Evolutionary conservation across 139 green algal species (phyloP).

Genomic region (Picochlorum costavermella): DNA sequence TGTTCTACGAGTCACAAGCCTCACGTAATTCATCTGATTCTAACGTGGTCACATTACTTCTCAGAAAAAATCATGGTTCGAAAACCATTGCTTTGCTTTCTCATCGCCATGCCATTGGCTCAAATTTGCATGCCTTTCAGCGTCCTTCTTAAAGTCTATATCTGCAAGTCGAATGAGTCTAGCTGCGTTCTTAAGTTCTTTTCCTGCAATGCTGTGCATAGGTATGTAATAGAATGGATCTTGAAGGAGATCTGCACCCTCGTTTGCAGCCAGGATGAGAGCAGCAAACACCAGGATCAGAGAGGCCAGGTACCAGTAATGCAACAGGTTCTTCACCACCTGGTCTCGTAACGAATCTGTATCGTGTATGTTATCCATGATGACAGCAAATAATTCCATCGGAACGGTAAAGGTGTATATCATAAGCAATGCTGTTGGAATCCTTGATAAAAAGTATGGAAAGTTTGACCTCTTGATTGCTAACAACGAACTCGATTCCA

Average conservation of each 20-base stretch:
- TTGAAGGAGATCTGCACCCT: not conserved
- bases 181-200: not conserved
- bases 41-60: too few relatives aligned
- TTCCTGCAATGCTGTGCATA: not conserved
- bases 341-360: not conserved
- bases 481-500: not conserved
- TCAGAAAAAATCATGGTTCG: too few relatives aligned
- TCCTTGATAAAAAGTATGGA: not conserved
- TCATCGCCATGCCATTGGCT: too few relatives aligned
- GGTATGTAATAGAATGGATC: not conserved
- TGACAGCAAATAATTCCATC: not conserved
- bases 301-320: not conserved
- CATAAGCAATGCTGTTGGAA: not conserved
- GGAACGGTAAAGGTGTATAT: not conserved
- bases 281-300: not conserved
- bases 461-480: not conserved
- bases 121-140: too few relatives aligned
- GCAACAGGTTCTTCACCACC: not conserved
- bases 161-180: not conserved
- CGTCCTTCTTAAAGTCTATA: not conserved
- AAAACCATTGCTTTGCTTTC: too few relatives aligned
- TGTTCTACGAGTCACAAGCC: too few relatives aligned
- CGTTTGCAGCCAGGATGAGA: not conserved
- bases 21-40: too few relatives aligned
- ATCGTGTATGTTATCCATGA: not conserved